Evolutionary conservation across 108 stramenopile genomes (phyloP).

Genomic region (Nannochloropsis gaditana): DNA sequence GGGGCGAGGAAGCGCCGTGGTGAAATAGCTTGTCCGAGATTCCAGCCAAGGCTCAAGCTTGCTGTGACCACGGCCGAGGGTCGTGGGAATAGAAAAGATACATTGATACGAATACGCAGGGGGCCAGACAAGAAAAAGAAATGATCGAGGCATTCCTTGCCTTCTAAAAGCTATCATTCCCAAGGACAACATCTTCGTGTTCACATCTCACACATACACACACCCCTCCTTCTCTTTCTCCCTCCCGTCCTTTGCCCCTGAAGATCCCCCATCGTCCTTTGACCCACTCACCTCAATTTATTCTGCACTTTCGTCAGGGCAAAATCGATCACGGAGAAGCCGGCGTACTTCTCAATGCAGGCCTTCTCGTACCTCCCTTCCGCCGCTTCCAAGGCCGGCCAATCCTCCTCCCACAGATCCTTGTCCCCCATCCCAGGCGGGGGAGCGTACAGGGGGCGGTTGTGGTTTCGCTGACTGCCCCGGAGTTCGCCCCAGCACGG

Average conservation of each 20-base stretch:
- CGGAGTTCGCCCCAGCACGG: neutral
- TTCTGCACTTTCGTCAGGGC: neutral
- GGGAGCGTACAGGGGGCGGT: neutral
- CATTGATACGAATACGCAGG: neutral
- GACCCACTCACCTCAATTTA: neutral
- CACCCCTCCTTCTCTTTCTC: neutral
- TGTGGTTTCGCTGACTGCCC: neutral
- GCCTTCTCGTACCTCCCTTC: neutral
- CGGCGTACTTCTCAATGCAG: neutral
- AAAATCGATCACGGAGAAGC: conserved; percentile 13
- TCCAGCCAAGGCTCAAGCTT: neutral
- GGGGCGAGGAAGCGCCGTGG: neutral
- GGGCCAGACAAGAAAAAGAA: neutral
- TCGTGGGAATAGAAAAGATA: neutral
- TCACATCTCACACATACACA: no score
- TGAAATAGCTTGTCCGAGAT: neutral
- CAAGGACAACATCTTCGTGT: no score
- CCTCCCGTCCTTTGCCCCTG: neutral
- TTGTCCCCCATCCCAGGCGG: neutral
- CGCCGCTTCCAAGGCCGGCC: neutral
- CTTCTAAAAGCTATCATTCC: neutral
- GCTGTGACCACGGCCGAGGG: neutral
- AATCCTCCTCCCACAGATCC: conserved; percentile 3
- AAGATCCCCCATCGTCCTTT: no score
- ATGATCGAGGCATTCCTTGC: neutral